A percentile compares a stretch with the other conserved stretches of the same genome.
phyloP scores from a whole-genome alignment of 176 grass and related monocot species.

The Chrysopogon serrulatus region DNA sequence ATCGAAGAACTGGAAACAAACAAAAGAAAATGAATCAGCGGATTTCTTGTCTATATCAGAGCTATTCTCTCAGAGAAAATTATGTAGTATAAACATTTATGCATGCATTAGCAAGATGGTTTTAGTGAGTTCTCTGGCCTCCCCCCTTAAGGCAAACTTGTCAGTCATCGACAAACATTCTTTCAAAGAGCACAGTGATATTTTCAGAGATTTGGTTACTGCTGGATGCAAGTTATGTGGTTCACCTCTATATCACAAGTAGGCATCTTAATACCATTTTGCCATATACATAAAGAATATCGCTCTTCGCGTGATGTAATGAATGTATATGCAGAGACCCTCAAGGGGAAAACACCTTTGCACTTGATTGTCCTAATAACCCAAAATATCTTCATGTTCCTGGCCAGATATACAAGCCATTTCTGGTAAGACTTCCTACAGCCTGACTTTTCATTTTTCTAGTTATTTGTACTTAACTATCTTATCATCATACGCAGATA shows the following conservation, averaged over 20 bases:
- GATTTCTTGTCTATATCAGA: too few species aligned
- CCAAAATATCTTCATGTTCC: slow-evolving; percentile 46
- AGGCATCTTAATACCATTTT: slow-evolving; percentile 1
- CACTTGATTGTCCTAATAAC: slow-evolving; percentile 43
- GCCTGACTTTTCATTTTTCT: too few species aligned
- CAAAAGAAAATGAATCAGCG: too few species aligned
- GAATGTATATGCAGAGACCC: slow-evolving; percentile 29
- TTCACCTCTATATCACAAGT: slow-evolving; percentile 36
- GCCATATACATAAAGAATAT: background rate
- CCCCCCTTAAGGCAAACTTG: slow-evolving; percentile 4
- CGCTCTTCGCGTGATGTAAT: background rate
- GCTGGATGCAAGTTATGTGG: slow-evolving; percentile 58
- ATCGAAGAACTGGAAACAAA: too few species aligned
- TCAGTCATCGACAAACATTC: slow-evolving; percentile 27
- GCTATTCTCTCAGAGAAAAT: too few species aligned
- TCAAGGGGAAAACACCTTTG: background rate
- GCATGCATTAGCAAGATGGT: slow-evolving; percentile 34
- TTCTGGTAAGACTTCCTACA: too few species aligned
- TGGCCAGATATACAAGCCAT: slow-evolving; percentile 53
- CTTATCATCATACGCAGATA: too few species aligned
- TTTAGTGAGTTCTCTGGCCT: background rate
- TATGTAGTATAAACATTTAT: too few species aligned
- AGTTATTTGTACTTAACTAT: too few species aligned
- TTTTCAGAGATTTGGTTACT: slow-evolving; percentile 37
- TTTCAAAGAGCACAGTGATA: slow-evolving; percentile 25